Conservation (phyloP, 805 yeast species). For the Cyberlindnera mycetangii region DNA sequence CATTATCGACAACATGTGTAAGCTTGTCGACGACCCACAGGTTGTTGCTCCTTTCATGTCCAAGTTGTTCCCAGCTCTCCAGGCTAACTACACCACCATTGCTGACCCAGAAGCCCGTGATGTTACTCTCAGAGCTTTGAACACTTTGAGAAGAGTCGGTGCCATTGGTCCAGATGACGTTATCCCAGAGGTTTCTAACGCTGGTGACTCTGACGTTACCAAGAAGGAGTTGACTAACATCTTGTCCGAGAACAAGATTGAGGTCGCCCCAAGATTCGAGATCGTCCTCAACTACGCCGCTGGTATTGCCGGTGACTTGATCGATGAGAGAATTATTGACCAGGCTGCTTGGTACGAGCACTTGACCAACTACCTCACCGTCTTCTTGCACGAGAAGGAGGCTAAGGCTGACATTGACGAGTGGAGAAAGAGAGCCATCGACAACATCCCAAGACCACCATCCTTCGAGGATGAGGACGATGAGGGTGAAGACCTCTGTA, state of each 20-base stretch:
- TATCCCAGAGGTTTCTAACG: conserved; percentile 96
- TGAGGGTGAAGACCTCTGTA: conserved; percentile 99
- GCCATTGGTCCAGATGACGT: conserved; percentile 85
- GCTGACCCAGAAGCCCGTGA: conserved; percentile 99
- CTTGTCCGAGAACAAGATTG: conserved; percentile 58
- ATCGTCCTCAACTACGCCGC: conserved; percentile 80
- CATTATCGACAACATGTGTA: conserved; percentile 99
- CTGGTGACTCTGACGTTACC: conserved; percentile 94
- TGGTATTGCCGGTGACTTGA: conserved; percentile 97
- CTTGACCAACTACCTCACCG: conserved; percentile 91
- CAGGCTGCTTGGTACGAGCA: conserved; percentile 88
- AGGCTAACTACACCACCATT: conserved; percentile 89
- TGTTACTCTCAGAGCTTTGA: conserved; percentile 94
- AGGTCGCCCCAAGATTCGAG: conserved; percentile 73
- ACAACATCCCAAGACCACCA: conserved; percentile 97
- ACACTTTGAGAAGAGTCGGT: conserved; percentile 98
- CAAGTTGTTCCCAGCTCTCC: conserved; percentile 93
- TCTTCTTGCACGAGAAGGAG: conserved; percentile 90
- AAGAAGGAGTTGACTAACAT: conserved; percentile 75
- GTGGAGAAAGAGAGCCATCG: conserved; percentile 94
- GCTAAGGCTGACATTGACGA: conserved; percentile 89
- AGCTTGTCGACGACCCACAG: conserved; percentile 99
- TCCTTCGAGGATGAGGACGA: conserved; percentile 94
- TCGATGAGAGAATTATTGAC: conserved; percentile 95
- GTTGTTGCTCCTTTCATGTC: conserved; percentile 99